These are phyloP conservation scores for Dalbergia cultrata DNA, from an alignment of 306 rosid genomes.

Conservation along the genomic window DNA sequence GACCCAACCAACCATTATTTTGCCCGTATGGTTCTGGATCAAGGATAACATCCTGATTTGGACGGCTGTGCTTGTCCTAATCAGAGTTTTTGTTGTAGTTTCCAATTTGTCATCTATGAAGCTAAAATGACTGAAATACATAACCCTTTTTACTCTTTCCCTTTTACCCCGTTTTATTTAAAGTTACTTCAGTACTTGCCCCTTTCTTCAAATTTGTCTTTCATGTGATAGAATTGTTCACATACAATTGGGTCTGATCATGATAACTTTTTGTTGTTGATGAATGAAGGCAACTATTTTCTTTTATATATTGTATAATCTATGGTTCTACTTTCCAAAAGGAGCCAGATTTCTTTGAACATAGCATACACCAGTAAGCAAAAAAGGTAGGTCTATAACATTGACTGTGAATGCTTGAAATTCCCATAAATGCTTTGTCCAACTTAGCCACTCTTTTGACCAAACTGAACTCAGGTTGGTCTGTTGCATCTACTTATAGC, in stretches of 20 bases:
- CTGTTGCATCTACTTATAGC: slow-evolving; percentile 53
- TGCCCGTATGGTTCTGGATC: slow-evolving; percentile 29
- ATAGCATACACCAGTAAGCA: not conserved
- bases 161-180: not conserved
- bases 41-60: slow-evolving; percentile 43
- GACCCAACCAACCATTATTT: slow-evolving; percentile 46
- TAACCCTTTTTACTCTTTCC: not conserved
- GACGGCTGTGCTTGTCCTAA: slow-evolving; percentile 45
- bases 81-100: not conserved
- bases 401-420: slow-evolving; percentile 34
- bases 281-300: slow-evolving; percentile 22
- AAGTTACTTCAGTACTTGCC: slow-evolving; percentile 4
- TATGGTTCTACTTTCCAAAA: slow-evolving; percentile 27
- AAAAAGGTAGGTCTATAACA: slow-evolving; percentile 38
- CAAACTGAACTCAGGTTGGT: slow-evolving; percentile 32
- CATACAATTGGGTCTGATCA: not conserved
- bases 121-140: slow-evolving; percentile 43
- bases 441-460: slow-evolving; percentile 36
- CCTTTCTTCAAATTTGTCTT: slow-evolving; percentile 22
- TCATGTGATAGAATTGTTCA: slow-evolving; percentile 10
- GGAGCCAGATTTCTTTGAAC: slow-evolving; percentile 37
- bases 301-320: not conserved
- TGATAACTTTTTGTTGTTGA: slow-evolving; percentile 7
- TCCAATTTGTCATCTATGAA: not conserved
- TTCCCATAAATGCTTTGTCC: slow-evolving; percentile 32